These are phyloP conservation scores for Croton laevigatus DNA, from an alignment of 441 rosid genomes.

Conservation along the genomic window DNA sequence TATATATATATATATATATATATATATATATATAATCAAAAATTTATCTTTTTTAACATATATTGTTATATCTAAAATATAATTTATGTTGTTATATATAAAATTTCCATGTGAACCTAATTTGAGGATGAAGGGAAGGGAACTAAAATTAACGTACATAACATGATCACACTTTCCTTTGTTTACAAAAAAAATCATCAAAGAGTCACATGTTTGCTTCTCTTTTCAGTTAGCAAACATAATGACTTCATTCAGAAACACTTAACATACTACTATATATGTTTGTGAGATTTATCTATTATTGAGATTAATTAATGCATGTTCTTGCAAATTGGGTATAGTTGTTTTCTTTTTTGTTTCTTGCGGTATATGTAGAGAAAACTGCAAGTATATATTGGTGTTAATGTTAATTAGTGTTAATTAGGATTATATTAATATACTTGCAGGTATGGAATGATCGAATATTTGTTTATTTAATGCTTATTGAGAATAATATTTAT, in stretches of 20 bases:
- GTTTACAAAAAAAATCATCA: slow-evolving; percentile 24
- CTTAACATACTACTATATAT: too few species aligned
- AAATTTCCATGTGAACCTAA: slow-evolving; percentile 30
- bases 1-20: too few species aligned
- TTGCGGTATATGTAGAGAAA: too few species aligned
- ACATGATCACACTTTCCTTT: slow-evolving; percentile 23
- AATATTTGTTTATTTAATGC: neutral
- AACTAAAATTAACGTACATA: slow-evolving; percentile 13
- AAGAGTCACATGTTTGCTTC: slow-evolving; percentile 28
- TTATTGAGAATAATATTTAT: too few species aligned
- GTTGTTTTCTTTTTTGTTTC: neutral
- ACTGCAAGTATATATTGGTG: too few species aligned
- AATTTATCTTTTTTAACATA: too few species aligned
- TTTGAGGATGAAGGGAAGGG: slow-evolving; percentile 33
- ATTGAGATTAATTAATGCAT: neutral
- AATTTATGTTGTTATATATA: neutral
- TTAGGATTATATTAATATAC: too few species aligned
- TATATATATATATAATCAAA: too few species aligned
- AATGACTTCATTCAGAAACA: neutral
- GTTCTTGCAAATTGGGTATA: neutral
- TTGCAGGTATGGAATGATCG: too few species aligned
- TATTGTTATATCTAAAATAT: neutral
- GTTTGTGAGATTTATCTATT: neutral
- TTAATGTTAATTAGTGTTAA: too few species aligned
- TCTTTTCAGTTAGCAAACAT: neutral